Evolutionary conservation across 306 rosid species (phyloP).

Genomic region (Rubus parviflorus): DNA sequence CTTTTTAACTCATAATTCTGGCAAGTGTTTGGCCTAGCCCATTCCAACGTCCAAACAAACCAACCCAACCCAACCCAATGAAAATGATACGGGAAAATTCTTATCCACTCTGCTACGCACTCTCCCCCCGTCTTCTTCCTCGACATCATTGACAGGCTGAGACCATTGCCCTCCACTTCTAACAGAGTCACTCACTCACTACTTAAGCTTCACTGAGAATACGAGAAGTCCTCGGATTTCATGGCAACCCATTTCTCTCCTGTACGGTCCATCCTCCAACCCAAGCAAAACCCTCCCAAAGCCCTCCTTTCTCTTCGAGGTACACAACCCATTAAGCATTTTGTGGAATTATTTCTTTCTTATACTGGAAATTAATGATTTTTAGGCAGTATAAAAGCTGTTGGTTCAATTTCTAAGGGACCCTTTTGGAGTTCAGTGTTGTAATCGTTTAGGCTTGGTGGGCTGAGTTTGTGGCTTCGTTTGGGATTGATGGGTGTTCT

Average conservation of each 20-base stretch:
- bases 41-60: background rate
- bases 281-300: constrained; percentile 42
- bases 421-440: background rate
- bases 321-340: constrained; percentile 6
- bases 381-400: background rate
- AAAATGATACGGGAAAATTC: background rate
- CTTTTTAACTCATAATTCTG: too few species aligned
- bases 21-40: background rate
- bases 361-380: background rate
- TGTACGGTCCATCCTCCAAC: constrained; percentile 51
- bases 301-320: constrained; percentile 41
- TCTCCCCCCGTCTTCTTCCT: background rate
- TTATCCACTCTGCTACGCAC: constrained; percentile 39
- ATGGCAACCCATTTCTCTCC: constrained; percentile 75
- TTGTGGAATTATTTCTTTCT: background rate
- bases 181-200: background rate
- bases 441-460: background rate
- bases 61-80: background rate
- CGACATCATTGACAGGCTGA: background rate
- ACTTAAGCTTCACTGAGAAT: background rate
- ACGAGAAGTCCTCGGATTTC: constrained; percentile 15
- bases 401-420: background rate
- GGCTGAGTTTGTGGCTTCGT: background rate
- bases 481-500: constrained; percentile 6
- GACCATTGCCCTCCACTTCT: background rate